Evolutionary conservation across 106 monocot genomes (phyloP), one percentile per base, ranked within the genome.

Genomic region (Hemerocallis citrina): DNA sequence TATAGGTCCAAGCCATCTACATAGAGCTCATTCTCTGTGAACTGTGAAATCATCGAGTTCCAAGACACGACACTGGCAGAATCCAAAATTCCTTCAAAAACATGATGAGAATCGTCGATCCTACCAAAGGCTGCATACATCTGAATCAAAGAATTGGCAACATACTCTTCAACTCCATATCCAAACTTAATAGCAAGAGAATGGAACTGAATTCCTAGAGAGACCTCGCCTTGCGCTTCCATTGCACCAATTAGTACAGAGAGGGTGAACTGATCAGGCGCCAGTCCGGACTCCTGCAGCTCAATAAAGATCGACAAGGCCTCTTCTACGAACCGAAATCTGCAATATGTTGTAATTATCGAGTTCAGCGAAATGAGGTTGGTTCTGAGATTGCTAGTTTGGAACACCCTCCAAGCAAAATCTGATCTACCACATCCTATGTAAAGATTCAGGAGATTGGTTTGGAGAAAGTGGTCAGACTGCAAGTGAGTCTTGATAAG

Each of bases 11-110:
- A n/a, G 51, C 24, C 70, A 57, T 63, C 56, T 8, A 17, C 33
- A 34, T 43, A 40, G 23, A 52, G 32, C 22, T 50, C 70, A 25
- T 40, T 41, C 38, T 70, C 59, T 5, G 55, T 43, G 15, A 76
- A 64, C 49, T 39, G 20, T 16, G 64, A 56, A 42, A 76, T 76
- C 59, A 76, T 51, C 7, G 69, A 69, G 31, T 76, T 76, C 76
- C 66, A 71, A 28, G 45, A 17, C 14, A 59, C 52, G 0, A 36
- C 27, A 19, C 38, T 65, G 2, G 1, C 50, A 19, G 40, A 51
- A 17, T 16, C 19, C 16, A 38, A 47, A 12, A 70, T 38, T 34
- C 20, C 35, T 13, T 65, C 42, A 20, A 77, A 71, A 43, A 64
- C 61, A 7, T 10, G 32, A 10, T 31, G 9, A 13, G 65, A 55